These are phyloP conservation scores for Pestalotiopsis sp. DNA, from an alignment of 2,329 filamentous ascomycete genomes.

Conservation along the genomic window DNA sequence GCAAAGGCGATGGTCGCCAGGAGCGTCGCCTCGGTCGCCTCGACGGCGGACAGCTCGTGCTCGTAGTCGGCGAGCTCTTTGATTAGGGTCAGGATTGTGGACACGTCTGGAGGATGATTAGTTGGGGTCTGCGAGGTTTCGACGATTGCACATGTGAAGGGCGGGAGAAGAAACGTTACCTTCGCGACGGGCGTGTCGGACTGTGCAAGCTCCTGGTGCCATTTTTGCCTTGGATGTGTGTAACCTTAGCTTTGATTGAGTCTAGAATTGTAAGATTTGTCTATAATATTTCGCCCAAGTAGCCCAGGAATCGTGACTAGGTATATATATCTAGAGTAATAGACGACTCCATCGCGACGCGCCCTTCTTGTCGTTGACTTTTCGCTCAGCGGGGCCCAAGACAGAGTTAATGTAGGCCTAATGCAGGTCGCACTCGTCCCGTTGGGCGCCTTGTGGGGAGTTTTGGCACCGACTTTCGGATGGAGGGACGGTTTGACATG, in stretches of 20 bases:
- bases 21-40: conserved; percentile 78
- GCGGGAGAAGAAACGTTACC: conserved; percentile 41
- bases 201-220: conserved; percentile 35
- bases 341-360: not conserved
- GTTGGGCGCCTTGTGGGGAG: not conserved
- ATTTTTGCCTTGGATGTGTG: conserved; percentile 25
- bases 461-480: not conserved
- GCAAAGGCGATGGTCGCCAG: conserved; percentile 79
- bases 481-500: no score
- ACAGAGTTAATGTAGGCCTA: not conserved
- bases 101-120: conserved; percentile 63
- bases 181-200: conserved; percentile 63
- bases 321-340: not conserved
- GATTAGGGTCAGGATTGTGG: conserved; percentile 80
- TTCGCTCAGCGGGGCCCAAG: not conserved
- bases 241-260: not conserved
- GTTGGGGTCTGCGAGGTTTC: not conserved
- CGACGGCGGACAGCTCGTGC: conserved; percentile 71
- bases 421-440: not conserved
- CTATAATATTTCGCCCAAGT: not conserved
- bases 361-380: conserved; percentile 11
- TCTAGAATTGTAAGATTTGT: no score
- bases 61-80: conserved; percentile 88
- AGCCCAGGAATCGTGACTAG: not conserved
- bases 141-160: no score